Base-by-base conservation (phyloP, 2,329 filamentous ascomycete species). In the Cladosporium austrohemisphaericum region DNA sequence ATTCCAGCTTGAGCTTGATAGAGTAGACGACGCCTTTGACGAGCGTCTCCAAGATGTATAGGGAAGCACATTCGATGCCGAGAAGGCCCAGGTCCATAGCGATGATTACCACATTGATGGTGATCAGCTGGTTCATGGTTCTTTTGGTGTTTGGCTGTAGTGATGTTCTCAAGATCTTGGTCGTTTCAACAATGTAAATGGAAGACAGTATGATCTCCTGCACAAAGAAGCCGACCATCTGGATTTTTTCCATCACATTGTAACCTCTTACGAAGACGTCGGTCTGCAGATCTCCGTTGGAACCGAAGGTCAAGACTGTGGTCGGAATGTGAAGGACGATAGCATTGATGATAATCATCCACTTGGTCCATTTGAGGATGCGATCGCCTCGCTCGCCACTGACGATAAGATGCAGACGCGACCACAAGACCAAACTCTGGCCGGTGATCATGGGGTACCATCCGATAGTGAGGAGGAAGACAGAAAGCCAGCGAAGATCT, bases 371-470 rank as follows among this genome's bases (percentile, higher is more conserved):
- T 4, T 70, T 71, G 0, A 84, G 67, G 3, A 75, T 62, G 2
- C 64, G 63, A 5, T 71, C 68, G 33, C 79, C 76, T 13, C 73
- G 73, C 22, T 55, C 50, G 13, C 56, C 58, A 6, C 45, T 53
- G 3, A 80, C 66, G 9, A 85, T 71, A 1, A 85, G 69, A 58
- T 84, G 79, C 0, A 85, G 71, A 5, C 81, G 73, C 0, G 80
- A 84, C 68, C 80, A 85, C 1, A 85, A 68, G 1, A 85, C 81
- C 10, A 83, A 57, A 0, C 76, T 76, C 60, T 83, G 79, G 0
- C 81, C 81, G 1, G 79, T 81, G 0, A 84, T 75, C 78, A 84
- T 82, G 2, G 67, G 57, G 61, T 76, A 77, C 76, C 81, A 78
- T 9, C 78, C 80, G 49, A 83, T 52, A n/a, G 69, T 70, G 20